Conservation (phyloP, 2,329 filamentous ascomycete species). For the Aspergillus tubingensis region DNA sequence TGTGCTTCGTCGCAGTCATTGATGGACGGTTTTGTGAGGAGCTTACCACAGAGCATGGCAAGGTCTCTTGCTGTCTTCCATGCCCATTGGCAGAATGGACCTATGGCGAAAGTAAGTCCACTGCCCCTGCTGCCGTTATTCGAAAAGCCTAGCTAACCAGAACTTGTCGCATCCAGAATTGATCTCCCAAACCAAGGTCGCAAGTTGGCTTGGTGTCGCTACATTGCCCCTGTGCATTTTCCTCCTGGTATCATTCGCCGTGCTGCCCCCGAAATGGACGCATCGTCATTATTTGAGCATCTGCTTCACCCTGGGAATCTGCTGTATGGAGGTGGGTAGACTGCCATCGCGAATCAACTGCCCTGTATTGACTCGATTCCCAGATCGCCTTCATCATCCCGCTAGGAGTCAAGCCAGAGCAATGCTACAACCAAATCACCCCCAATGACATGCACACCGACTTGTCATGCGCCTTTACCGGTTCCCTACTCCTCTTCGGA, state of each 20-base stretch:
- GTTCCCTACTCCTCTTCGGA: constrained; percentile 80
- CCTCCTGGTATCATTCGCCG: constrained; percentile 74
- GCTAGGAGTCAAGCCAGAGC: constrained; percentile 71
- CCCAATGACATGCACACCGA: constrained; percentile 88
- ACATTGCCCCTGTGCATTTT: constrained; percentile 73
- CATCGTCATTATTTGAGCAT: constrained; percentile 91
- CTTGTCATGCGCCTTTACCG: constrained; percentile 82
- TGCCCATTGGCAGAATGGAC: constrained; percentile 83
- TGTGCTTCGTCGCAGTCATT: constrained; percentile 50
- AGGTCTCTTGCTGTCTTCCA: constrained; percentile 77
- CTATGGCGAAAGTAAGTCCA: constrained; percentile 56
- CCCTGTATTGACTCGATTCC: neutral
- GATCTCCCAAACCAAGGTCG: constrained; percentile 60
- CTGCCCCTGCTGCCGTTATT: no score
- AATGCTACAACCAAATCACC: constrained; percentile 89
- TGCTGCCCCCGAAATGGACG: constrained; percentile 84
- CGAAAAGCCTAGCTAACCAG: neutral
- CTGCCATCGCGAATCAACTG: neutral
- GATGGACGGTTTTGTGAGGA: constrained; percentile 62
- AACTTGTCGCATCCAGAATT: constrained; percentile 44
- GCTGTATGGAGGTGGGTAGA: constrained; percentile 73
- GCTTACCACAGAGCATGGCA: constrained; percentile 45
- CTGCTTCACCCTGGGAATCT: constrained; percentile 73
- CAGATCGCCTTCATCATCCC: constrained; percentile 90
- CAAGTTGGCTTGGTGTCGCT: constrained; percentile 81